Conservation (phyloP, 2,329 filamentous ascomycete species). For the Diaporthe humulicola region DNA sequence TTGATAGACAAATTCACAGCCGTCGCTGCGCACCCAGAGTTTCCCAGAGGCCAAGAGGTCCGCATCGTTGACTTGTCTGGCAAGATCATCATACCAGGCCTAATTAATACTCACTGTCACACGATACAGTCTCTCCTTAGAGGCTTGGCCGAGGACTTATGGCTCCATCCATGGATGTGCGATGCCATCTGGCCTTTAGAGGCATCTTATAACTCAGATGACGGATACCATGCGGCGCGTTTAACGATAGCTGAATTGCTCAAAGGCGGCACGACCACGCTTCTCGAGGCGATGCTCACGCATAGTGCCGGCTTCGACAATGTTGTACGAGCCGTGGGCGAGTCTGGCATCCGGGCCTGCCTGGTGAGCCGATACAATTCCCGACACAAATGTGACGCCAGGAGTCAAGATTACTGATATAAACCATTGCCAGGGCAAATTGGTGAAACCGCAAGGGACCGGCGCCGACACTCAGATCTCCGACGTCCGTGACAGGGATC, state of each 20-base stretch:
- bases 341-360: slow-evolving; percentile 43
- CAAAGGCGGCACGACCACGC: slow-evolving; percentile 63
- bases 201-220: slow-evolving; percentile 49
- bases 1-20: slow-evolving; percentile 55
- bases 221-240: slow-evolving; percentile 62
- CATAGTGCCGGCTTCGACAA: slow-evolving; percentile 45
- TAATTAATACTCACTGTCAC: slow-evolving; percentile 65
- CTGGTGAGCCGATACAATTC: slow-evolving; percentile 38
- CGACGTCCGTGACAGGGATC: slow-evolving; percentile 53
- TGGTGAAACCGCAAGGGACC: slow-evolving; percentile 53
- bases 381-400: slow-evolving; percentile 1
- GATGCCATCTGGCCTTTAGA: slow-evolving; percentile 60
- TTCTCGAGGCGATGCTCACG: slow-evolving; percentile 64
- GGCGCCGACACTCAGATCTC: slow-evolving; percentile 49
- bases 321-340: slow-evolving; percentile 41
- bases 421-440: slow-evolving; percentile 44
- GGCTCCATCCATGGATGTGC: slow-evolving; percentile 64
- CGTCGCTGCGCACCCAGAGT: slow-evolving; percentile 45
- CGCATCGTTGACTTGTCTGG: slow-evolving; percentile 50
- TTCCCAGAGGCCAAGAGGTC: slow-evolving; percentile 17
- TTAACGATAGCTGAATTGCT: slow-evolving; percentile 65
- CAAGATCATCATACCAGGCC: slow-evolving; percentile 61
- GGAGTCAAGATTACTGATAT: background rate
- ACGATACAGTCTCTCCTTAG: slow-evolving; percentile 62
- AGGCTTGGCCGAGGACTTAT: slow-evolving; percentile 62